Evolutionary conservation across 805 yeast species (phyloP).

Genomic region (Pichia sporocuriosa): DNA sequence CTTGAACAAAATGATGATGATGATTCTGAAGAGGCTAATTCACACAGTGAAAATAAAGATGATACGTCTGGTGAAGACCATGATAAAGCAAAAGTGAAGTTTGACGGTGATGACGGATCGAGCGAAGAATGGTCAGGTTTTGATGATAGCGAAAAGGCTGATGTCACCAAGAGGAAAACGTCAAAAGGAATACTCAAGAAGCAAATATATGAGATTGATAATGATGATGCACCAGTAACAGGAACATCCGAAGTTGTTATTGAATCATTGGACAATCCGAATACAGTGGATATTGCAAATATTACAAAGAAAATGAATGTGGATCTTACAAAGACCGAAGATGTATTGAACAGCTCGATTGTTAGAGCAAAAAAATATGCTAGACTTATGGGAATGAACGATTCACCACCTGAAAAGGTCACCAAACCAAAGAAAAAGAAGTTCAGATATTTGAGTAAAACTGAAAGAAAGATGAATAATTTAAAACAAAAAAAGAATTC

Average conservation of each 20-base stretch:
- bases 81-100: slow-evolving; percentile 15
- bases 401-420: slow-evolving; percentile 26
- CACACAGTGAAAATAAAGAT: slow-evolving; percentile 16
- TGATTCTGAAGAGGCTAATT: slow-evolving; percentile 11
- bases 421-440: slow-evolving; percentile 56
- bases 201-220: slow-evolving; percentile 34
- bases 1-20: slow-evolving; percentile 26
- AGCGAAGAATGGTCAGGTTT: slow-evolving; percentile 39
- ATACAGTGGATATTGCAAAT: slow-evolving; percentile 28
- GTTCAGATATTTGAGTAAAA: slow-evolving; percentile 79
- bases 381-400: slow-evolving; percentile 48
- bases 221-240: slow-evolving; percentile 34
- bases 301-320: slow-evolving; percentile 64
- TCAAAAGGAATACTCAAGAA: slow-evolving; percentile 40
- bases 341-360: slow-evolving; percentile 67
- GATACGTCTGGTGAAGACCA: slow-evolving; percentile 17
- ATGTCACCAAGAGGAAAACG: too few relatives aligned
- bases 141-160: slow-evolving; percentile 21
- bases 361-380: slow-evolving; percentile 82
- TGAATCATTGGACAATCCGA: slow-evolving; percentile 47
- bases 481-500: slow-evolving; percentile 36
- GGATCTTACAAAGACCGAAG: slow-evolving; percentile 57
- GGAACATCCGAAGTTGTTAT: slow-evolving; percentile 47
- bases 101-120: slow-evolving; percentile 15
- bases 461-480: slow-evolving; percentile 58